Evolutionary conservation across 2,329 filamentous ascomycete species (phyloP).

Genomic region (Elsinoe ampelina): DNA sequence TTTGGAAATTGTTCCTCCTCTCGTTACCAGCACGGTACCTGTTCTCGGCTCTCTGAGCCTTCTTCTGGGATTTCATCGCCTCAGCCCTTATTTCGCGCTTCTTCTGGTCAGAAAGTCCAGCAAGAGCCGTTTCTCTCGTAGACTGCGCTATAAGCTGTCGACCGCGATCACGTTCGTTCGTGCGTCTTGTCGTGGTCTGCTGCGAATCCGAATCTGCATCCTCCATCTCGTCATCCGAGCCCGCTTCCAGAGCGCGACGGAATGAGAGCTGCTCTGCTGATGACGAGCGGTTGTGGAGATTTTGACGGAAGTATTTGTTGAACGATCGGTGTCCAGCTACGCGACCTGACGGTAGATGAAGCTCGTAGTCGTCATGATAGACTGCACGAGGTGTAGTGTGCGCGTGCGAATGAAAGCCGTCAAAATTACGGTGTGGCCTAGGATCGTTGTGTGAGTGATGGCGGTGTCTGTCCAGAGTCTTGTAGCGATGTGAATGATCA

Average conservation of each 20-base stretch:
- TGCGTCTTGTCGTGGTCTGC: conserved; percentile 15
- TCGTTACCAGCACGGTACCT: conserved; percentile 62
- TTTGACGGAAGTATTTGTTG: conserved; percentile 84
- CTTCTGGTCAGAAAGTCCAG: conserved; percentile 65
- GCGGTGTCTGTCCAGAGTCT: conserved; percentile 60
- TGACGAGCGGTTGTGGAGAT: conserved; percentile 67
- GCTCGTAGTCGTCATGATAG: conserved; percentile 86
- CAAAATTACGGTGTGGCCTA: conserved; percentile 61
- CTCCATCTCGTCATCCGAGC: conserved; percentile 38
- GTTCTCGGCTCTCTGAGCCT: conserved; percentile 42
- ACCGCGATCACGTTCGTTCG: conserved; percentile 23
- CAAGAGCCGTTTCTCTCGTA: conserved; percentile 66
- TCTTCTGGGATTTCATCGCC: conserved; percentile 60
- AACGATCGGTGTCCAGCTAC: conserved; percentile 84
- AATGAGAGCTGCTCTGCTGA: not conserved
- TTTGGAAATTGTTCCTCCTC: conserved; percentile 67
- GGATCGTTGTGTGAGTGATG: conserved; percentile 67
- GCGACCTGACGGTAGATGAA: conserved; percentile 83
- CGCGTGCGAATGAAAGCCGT: conserved; percentile 75
- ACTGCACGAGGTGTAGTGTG: conserved; percentile 64
- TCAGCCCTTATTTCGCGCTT: conserved; percentile 57
- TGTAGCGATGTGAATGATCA: conserved; percentile 59
- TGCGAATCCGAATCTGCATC: conserved; percentile 32
- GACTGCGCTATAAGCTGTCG: conserved; percentile 51
- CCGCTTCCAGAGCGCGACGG: conserved; percentile 50